Evolutionary conservation across 371 early-diverging fungal genomes (phyloP), one percentile per base, ranked within the genome.

Genomic region (Mucor mucedo): DNA sequence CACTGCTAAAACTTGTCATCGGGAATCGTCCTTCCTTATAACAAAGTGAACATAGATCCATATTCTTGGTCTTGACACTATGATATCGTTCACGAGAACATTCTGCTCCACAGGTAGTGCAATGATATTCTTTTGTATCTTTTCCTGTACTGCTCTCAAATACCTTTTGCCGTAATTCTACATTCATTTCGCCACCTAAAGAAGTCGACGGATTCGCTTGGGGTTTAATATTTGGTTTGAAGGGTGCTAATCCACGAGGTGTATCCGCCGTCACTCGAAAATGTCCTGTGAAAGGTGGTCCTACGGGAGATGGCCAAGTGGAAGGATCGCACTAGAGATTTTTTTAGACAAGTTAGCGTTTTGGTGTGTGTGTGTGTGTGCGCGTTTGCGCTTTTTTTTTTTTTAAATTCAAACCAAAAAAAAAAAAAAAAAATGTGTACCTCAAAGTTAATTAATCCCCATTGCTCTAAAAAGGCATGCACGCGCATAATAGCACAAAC

Each of bases 361-460:
- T 44, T 13, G 2, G 16, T n/a, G 13, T 44, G 16, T 44, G n/a
- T n/a, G 16, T n/a, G 16, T n/a, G 13, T 44, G 16, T 44, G n/a
- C 16, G 16, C 16, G 16, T 4, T 7, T 4, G n/a, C n/a, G 13
- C n/a, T n/a, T 47, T 8, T 47, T 47, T 21, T 8, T 42, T 32
- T 2, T 16, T 2, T 11, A n/a, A n/a, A n/a, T n/a, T n/a, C n/a
- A n/a, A n/a, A n/a, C n/a, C n/a, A n/a, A n/a, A n/a, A n/a, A n/a
- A n/a, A n/a, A n/a, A n/a, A n/a, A n/a, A n/a, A n/a, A n/a, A n/a
- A n/a, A 21, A 21, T 21, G 21, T 52, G 58, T 77, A 95, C 96
- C 86, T 98, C 95, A 73, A 95, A 95, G 80, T 99, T 99, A 70
- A 99, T 96, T 42, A 99, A 81, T 2, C 99, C 99, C 99, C 99